Evolutionary conservation across 345 rosid species (phyloP).

Genomic region (Citrus australasica): DNA sequence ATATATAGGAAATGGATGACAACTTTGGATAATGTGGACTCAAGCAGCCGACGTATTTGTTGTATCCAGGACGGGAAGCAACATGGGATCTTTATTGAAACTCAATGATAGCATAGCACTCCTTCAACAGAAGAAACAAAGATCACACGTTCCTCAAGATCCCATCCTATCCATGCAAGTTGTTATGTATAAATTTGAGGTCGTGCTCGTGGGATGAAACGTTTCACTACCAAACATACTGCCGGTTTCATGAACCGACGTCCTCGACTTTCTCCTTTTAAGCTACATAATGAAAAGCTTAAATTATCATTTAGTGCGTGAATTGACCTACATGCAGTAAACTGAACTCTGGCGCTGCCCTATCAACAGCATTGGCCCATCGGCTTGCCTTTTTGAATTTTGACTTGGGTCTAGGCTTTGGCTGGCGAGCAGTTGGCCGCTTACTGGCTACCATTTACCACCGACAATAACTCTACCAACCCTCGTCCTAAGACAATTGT

Average conservation of each 20-base stretch:
- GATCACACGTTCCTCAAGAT: background rate
- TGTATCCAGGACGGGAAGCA: background rate
- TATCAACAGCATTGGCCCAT: background rate
- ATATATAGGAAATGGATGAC: background rate
- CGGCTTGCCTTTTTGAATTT: background rate
- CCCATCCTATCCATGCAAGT: background rate
- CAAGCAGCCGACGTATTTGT: background rate
- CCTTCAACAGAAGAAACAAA: background rate
- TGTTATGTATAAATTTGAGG: background rate
- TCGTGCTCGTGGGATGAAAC: background rate
- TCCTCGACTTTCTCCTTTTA: too few relatives aligned
- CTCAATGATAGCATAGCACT: background rate
- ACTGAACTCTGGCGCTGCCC: too few relatives aligned
- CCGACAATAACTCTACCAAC: background rate
- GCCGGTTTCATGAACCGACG: too few relatives aligned
- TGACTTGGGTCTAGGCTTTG: background rate
- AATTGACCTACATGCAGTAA: too few relatives aligned
- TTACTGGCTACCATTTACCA: background rate
- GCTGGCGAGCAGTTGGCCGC: background rate
- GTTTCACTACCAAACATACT: too few relatives aligned
- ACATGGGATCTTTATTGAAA: constrained; percentile 1
- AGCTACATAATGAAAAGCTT: too few relatives aligned
- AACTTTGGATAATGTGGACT: background rate
- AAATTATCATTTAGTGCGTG: too few relatives aligned
- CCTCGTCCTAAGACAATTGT: too few relatives aligned